Percentiles rank a stretch among this genome's conserved stretches.
phyloP scores from a whole-genome alignment of 805 yeast genomes.

The Metschnikowia hibisci region DNA sequence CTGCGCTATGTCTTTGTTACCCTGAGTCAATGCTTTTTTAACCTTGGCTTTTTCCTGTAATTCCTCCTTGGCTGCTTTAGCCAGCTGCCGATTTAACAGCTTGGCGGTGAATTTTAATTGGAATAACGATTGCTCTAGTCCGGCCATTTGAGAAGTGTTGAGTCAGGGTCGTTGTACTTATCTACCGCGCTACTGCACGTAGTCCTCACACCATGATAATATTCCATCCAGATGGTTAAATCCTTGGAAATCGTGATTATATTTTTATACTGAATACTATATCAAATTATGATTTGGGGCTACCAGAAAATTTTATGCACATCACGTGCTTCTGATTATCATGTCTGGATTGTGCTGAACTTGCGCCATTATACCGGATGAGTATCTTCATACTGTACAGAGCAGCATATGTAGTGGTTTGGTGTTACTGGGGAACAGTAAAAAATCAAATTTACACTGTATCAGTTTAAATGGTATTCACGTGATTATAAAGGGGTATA shows the following conservation, averaged over 20 bases:
- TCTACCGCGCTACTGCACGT: conserved; percentile 4
- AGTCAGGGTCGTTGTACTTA: not conserved
- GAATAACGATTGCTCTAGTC: conserved; percentile 28
- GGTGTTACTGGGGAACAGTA: not conserved
- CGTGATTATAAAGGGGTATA: no score
- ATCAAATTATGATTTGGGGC: no score
- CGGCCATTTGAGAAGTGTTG: conserved; percentile 19
- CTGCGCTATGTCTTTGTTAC: conserved; percentile 87
- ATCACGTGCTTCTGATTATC: no score
- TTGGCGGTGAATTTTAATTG: conserved; percentile 76
- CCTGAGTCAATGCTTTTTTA: conserved; percentile 81
- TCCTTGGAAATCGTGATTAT: no score
- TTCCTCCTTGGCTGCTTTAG: conserved; percentile 88
- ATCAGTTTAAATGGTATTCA: no score
- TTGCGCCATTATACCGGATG: no score
- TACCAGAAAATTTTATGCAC: no score
- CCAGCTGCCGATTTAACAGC: conserved; percentile 84
- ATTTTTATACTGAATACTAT: no score
- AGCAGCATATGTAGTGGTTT: not conserved
- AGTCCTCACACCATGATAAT: not conserved
- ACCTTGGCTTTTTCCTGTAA: conserved; percentile 80
- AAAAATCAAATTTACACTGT: no score
- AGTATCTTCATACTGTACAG: no score
- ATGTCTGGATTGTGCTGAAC: no score
- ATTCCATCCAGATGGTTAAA: no score